Percentiles rank a stretch among this genome's conserved stretches.
Evolutionary conservation across 208 protist genomes (phyloP).

Genomic region (Trichomonas vaginalis): DNA sequence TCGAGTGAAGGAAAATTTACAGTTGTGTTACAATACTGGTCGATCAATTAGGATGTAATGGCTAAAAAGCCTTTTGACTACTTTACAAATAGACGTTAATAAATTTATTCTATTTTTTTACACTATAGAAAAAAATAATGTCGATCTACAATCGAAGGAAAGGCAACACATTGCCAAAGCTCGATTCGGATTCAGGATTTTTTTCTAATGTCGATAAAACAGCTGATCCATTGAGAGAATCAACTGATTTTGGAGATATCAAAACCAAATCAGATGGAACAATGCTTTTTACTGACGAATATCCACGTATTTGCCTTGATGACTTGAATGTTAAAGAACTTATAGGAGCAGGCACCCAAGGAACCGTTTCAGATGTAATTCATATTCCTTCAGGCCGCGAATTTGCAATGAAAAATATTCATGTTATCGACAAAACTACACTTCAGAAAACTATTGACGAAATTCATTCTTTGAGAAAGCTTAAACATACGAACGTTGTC

Average conservation of each 20-base stretch:
- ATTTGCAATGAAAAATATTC: not conserved
- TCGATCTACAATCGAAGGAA: too few species aligned
- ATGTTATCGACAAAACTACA: not conserved
- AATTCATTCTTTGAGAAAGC: not conserved
- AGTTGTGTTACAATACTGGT: too few species aligned
- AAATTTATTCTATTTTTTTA: too few species aligned
- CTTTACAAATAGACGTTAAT: too few species aligned
- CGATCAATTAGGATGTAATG: too few species aligned
- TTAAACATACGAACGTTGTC: not conserved
- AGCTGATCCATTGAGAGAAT: not conserved
- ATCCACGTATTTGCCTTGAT: not conserved
- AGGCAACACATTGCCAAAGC: not conserved
- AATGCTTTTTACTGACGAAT: not conserved
- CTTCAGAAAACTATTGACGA: not conserved
- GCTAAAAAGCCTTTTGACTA: too few species aligned
- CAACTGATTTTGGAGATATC: not conserved
- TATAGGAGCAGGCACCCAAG: not conserved
- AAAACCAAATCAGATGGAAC: not conserved
- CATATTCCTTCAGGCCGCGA: not conserved
- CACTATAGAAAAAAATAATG: too few species aligned
- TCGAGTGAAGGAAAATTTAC: too few species aligned
- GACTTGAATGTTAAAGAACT: not conserved
- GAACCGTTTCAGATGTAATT: not conserved
- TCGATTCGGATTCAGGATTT: not conserved
- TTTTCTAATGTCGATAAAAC: not conserved